Base-by-base conservation (phyloP, 306 rosid species). In the Cercis canadensis region DNA sequence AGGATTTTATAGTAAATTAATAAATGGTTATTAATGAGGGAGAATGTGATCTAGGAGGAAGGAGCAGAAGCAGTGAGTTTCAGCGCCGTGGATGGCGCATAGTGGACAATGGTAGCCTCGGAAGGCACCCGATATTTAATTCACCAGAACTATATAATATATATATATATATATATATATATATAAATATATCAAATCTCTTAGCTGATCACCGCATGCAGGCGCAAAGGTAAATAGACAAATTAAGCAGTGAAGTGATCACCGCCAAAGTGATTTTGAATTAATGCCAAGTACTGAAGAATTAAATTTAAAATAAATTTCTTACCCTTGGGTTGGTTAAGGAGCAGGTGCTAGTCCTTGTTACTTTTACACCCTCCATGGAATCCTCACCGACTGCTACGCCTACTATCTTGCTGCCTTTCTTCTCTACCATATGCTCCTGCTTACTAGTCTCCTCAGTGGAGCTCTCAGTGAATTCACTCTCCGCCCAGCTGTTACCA, bases 401-500 rank as follows among this genome's bases (percentile, higher is more conserved):
- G 17, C 59, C 80, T 8, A 70, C 78, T 21, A 18, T 52, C 46
- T 41, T 33, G 57, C 61, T 44, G 75, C 50, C 70, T 29, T 57
- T 58, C 40, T 13, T 32, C 14, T n/a, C n/a, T 9, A 64, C 63
- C 4, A 18, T n/a, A 15, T 62, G 59, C 0, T 73, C 61, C 0
- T 67, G 45, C 60, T 57, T 47, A 7, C 56, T 39, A 24, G 29
- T 24, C 29, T 24, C 29, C 12, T 16, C 72, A 0, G 43, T 34
- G 1, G 70, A 72, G 52, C 80, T 72, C 55, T 65, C 80, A 4
- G 83, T 79, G 54, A 79, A 88, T 8, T 90, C 94, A 6, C 84
- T 87, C 69, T 80, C 93, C 3, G 58, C 72, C 98, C 96, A 83
- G 36, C 96, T 88, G 62, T 76, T 70, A 8, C 43, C 43, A 8